Evolutionary conservation across 768 basidiomycete species (phyloP).

Genomic region (Naganishia randhawae): DNA sequence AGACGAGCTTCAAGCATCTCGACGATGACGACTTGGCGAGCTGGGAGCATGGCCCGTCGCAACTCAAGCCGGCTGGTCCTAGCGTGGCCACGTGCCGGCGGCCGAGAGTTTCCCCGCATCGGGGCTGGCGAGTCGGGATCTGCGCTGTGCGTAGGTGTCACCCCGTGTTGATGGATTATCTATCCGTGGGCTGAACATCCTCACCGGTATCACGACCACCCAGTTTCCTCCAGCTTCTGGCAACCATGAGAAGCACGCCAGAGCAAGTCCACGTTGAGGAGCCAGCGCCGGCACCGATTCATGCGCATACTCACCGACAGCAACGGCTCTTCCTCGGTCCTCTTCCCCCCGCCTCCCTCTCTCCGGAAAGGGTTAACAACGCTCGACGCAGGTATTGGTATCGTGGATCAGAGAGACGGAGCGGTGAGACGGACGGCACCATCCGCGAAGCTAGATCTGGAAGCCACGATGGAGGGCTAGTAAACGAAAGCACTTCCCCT

Average conservation of each 20-base stretch:
- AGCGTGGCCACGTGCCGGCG: background rate
- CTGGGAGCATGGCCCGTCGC: too few species aligned
- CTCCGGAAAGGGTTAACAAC: background rate
- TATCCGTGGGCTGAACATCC: background rate
- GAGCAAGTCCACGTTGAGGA: background rate
- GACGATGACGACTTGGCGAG: too few species aligned
- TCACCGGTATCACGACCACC: too few species aligned
- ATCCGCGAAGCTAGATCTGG: background rate
- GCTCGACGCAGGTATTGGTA: background rate
- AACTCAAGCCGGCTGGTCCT: background rate
- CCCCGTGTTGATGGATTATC: background rate
- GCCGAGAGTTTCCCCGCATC: too few species aligned
- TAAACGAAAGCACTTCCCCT: background rate
- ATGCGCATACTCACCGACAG: background rate
- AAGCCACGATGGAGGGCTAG: background rate
- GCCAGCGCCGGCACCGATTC: background rate
- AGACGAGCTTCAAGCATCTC: background rate
- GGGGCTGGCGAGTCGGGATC: too few species aligned
- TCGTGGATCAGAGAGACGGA: background rate
- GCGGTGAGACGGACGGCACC: background rate
- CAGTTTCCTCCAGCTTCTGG: too few species aligned
- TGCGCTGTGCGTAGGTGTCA: background rate
- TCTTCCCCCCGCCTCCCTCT: background rate
- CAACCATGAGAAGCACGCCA: background rate
- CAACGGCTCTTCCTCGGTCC: slow-evolving; percentile 20